A percentile compares a stretch with the other conserved stretches of the same genome.
Evolutionary conservation across 1,284 basidiomycete species (phyloP).

Genomic region (Leucoagaricus sp.): DNA sequence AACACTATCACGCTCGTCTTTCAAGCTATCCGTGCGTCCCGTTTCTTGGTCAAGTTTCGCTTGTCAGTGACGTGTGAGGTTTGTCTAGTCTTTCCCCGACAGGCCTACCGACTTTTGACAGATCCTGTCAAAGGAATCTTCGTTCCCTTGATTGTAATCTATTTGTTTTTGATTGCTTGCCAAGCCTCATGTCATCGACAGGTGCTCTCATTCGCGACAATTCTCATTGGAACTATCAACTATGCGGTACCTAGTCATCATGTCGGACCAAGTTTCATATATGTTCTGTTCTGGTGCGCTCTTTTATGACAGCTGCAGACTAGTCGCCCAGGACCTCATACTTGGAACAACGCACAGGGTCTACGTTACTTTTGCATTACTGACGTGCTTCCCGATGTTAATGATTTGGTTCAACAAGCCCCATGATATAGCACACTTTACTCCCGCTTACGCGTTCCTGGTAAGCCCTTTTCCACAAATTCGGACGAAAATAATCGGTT

Average conservation of each 20-base stretch:
- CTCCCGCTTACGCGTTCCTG: slow-evolving; percentile 50
- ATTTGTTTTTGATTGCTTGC: background rate
- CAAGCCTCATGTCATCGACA: slow-evolving; percentile 15
- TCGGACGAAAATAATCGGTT: background rate
- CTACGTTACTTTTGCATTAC: slow-evolving; percentile 41
- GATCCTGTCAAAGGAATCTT: slow-evolving; percentile 49
- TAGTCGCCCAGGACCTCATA: background rate
- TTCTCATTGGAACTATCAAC: slow-evolving; percentile 50
- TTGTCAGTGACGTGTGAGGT: background rate
- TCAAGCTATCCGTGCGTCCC: slow-evolving; percentile 42
- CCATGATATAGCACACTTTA: slow-evolving; percentile 45
- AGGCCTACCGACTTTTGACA: slow-evolving; percentile 42
- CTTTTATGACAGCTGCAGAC: background rate
- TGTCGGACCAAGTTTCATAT: slow-evolving; percentile 35
- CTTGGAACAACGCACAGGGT: slow-evolving; percentile 31
- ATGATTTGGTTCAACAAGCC: slow-evolving; percentile 54
- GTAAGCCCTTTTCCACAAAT: slow-evolving; percentile 25
- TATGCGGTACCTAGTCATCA: slow-evolving; percentile 42
- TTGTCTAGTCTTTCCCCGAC: slow-evolving; percentile 42
- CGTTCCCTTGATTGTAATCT: slow-evolving; percentile 44
- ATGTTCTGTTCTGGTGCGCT: slow-evolving; percentile 45
- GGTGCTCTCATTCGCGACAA: slow-evolving; percentile 52
- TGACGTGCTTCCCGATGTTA: slow-evolving; percentile 49
- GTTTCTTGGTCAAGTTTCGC: slow-evolving; percentile 17
- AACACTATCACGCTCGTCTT: slow-evolving; percentile 43